A percentile compares a stretch with the other conserved stretches of the same genome.
These are phyloP conservation scores for Mycosphaerella sp. DNA, from an alignment of 2,329 filamentous ascomycete species.

Conservation along the genomic window DNA sequence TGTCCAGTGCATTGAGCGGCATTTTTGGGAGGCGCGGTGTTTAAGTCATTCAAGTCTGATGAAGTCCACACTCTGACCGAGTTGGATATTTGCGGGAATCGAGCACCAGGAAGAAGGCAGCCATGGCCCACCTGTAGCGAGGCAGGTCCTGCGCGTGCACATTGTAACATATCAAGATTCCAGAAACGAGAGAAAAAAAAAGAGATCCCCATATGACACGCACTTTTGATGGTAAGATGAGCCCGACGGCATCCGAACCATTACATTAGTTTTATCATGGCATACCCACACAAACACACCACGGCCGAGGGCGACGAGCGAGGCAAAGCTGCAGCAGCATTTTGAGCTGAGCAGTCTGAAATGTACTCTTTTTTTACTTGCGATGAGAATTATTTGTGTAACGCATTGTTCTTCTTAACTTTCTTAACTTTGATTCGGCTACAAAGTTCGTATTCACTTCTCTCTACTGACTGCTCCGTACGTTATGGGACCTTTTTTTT, in stretches of 20 bases:
- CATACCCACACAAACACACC: background rate
- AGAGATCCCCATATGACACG: background rate
- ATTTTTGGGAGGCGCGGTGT: constrained; percentile 8
- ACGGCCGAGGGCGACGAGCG: background rate
- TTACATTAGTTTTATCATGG: background rate
- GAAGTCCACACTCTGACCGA: background rate
- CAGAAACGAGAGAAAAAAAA: background rate
- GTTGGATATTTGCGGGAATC: constrained; percentile 6
- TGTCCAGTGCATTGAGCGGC: constrained; percentile 9
- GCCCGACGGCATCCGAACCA: constrained; percentile 16
- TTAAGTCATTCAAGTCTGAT: background rate
- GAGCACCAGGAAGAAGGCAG: constrained; percentile 3
- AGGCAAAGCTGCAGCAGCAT: background rate
- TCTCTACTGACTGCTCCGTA: too few relatives aligned
- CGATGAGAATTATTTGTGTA: too few relatives aligned
- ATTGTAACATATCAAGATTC: constrained; percentile 11
- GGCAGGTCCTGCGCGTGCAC: constrained; percentile 8
- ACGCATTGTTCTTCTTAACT: too few relatives aligned
- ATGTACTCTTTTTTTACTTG: too few relatives aligned
- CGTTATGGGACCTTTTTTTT: too few relatives aligned
- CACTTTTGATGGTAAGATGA: constrained; percentile 17
- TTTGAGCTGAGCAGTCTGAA: too few relatives aligned
- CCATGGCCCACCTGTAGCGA: background rate
- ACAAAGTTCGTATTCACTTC: too few relatives aligned
- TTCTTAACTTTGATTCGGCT: too few relatives aligned